A percentile compares a stretch with the other conserved stretches of the same genome.
phyloP scores from a whole-genome alignment of 805 yeast genomes.

The Yamadazyma tumulicola region DNA sequence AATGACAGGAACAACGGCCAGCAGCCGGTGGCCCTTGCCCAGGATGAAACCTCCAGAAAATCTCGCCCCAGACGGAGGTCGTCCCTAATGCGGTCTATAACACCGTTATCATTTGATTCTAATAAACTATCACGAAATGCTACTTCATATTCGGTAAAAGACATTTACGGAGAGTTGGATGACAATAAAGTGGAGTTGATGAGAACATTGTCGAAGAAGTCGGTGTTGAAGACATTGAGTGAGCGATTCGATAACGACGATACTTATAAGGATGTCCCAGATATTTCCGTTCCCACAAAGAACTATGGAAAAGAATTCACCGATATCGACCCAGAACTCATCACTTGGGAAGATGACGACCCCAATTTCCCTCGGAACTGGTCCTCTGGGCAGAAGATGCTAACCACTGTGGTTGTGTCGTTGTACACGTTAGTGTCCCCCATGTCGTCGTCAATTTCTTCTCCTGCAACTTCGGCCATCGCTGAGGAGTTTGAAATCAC shows the following conservation, averaged over 20 bases:
- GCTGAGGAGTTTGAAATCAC: slow-evolving; percentile 27
- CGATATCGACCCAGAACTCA: slow-evolving; percentile 34
- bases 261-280: slow-evolving; percentile 16
- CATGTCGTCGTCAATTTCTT: slow-evolving; percentile 38
- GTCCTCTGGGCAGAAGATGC: slow-evolving; percentile 19
- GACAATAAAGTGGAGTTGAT: slow-evolving; percentile 34
- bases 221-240: slow-evolving; percentile 39
- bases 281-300: slow-evolving; percentile 21
- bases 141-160: slow-evolving; percentile 24
- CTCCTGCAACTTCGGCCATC: slow-evolving; percentile 32
- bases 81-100: slow-evolving; percentile 8
- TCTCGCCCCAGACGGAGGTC: slow-evolving; percentile 5
- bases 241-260: slow-evolving; percentile 19
- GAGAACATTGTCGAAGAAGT: slow-evolving; percentile 42
- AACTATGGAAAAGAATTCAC: slow-evolving; percentile 31
- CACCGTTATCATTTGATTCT: slow-evolving; percentile 11
- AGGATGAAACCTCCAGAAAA: neutral
- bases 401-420: slow-evolving; percentile 25
- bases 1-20: no score
- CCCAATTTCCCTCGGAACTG: slow-evolving; percentile 36
- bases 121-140: slow-evolving; percentile 6
- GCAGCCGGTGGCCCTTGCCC: slow-evolving; percentile 9
- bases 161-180: slow-evolving; percentile 39
- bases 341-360: slow-evolving; percentile 32
- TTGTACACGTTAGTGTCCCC: slow-evolving; percentile 37